Conservation (phyloP, 352 stramenopile genomes). For the Sclerospora graminicola region DNA sequence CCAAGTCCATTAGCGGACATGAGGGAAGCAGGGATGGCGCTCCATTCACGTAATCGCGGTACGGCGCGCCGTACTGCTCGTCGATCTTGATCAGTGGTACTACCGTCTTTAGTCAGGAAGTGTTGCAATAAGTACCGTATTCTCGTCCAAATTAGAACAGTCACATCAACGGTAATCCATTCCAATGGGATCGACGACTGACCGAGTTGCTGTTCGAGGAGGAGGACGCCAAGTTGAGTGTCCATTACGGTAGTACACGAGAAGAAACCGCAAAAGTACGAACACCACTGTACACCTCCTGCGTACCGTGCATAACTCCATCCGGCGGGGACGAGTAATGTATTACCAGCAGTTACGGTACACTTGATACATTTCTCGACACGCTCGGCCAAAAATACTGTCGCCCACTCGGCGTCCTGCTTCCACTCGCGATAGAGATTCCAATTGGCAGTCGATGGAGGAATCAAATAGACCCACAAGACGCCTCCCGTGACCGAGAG, state of each 20-base stretch:
- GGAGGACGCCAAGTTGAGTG: conserved; percentile 34
- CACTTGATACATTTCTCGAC: conserved; percentile 70
- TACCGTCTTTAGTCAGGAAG: conserved; percentile 27
- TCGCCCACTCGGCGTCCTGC: conserved; percentile 21
- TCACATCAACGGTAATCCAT: conserved; percentile 29
- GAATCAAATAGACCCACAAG: conserved; percentile 56
- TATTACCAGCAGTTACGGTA: conserved; percentile 32
- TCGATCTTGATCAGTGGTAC: conserved; percentile 36
- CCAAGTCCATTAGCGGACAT: conserved; percentile 23
- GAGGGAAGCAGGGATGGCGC: conserved; percentile 22
- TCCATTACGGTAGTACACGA: conserved; percentile 37
- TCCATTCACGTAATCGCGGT: conserved; percentile 47
- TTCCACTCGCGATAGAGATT: conserved; percentile 54
- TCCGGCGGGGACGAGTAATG: conserved; percentile 50
- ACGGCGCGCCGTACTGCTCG: conserved; percentile 37
- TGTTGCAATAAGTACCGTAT: conserved; percentile 52
- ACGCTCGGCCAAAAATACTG: conserved; percentile 50
- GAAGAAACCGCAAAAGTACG: conserved; percentile 52
- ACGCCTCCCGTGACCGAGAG: conserved; percentile 52
- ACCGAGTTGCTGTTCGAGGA: conserved; percentile 29
- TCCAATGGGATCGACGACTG: conserved; percentile 22
- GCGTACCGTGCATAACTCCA: conserved; percentile 68
- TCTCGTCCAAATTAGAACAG: conserved; percentile 43
- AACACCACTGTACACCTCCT: conserved; percentile 29
- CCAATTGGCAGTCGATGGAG: conserved; percentile 34